Evolutionary conservation across 1,284 basidiomycete genomes (phyloP).

Genomic region (Naganishia albida): DNA sequence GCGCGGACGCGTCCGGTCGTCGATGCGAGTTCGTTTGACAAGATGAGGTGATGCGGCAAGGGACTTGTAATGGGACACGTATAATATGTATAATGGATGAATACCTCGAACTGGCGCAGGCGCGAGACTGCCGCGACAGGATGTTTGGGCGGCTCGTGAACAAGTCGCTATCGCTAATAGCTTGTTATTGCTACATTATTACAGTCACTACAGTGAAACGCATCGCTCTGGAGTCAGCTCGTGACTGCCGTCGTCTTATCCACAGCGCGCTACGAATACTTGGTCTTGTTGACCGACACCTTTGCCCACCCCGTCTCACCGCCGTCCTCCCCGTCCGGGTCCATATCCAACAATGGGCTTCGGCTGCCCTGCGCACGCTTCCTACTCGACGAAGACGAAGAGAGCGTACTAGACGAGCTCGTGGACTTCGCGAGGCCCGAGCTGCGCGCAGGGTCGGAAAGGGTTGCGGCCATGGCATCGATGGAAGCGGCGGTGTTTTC

Average conservation of each 20-base stretch:
- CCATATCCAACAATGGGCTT: constrained; percentile 23
- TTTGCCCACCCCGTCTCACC: constrained; percentile 31
- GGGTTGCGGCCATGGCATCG: constrained; percentile 3
- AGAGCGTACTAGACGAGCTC: constrained; percentile 15
- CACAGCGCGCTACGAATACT: constrained; percentile 11
- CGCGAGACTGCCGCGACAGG: too few species aligned
- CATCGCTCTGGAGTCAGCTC: too few species aligned
- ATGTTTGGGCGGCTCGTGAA: too few species aligned
- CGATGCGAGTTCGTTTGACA: constrained; percentile 16
- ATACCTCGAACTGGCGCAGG: too few species aligned
- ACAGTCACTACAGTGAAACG: too few species aligned
- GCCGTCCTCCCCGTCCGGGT: constrained; percentile 24
- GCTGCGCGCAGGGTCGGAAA: background rate
- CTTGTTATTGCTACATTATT: too few species aligned
- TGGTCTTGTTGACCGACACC: constrained; percentile 28
- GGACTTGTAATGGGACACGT: background rate
- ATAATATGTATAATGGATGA: constrained; percentile 5
- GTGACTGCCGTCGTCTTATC: background rate
- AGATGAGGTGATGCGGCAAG: background rate
- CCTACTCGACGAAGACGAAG: constrained; percentile 3
- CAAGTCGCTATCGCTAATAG: too few species aligned
- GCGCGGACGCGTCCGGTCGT: constrained; percentile 7
- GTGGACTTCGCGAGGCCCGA: constrained; percentile 12
- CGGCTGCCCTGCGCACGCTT: constrained; percentile 2
- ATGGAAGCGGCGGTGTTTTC: constrained; percentile 9